Base-by-base conservation (phyloP, 331 rosid species). In the Saraca asoca region DNA sequence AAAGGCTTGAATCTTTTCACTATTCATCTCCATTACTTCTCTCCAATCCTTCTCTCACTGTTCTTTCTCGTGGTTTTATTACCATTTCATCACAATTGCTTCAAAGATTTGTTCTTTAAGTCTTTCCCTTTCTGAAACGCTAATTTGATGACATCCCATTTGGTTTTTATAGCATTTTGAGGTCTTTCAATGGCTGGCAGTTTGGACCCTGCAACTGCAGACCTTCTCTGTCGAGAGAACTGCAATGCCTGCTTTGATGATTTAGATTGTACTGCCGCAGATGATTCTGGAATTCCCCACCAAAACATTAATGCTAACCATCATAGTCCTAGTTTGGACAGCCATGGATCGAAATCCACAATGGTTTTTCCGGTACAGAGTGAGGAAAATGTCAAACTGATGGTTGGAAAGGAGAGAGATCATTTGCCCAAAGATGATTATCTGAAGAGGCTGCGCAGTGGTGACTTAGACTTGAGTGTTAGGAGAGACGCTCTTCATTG, bases 401-500 rank as follows among this genome's bases (percentile, higher is more conserved):
- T 94, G 97, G 73, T 88, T 62, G 82, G 77, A 80, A 86, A 76
- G 63, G 97, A 88, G 80, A 80, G 51, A 18, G 86, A 88, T 64
- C 92, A 82, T 85, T 78, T 88, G 75, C 95, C 97, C 34, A 74
- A 34, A 24, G 69, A 39, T 50, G 95, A 86, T 86, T 91, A 88
- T 71, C 77, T 88, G 33, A 65, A 65, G 55, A 83, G 86, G 69
- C 70, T 91, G 61, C 85, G 81, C 54, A 60, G 75, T 62, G 87
- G 91, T 75, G 90, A 81, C 63, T 80, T 94, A 69, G 87, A 85
- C 63, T 76, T 81, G 79, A 82, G 68, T 73, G 68, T 78, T 48
- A 81, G 97, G 56, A 78, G 39, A 17, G 81, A 85, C 37, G 91
- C 97, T 70, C 39, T 88, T 70, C 90, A 88, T 80, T 88, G 95